Conservation (phyloP, 352 stramenopile genomes). For the Globisporangium viniferum region DNA sequence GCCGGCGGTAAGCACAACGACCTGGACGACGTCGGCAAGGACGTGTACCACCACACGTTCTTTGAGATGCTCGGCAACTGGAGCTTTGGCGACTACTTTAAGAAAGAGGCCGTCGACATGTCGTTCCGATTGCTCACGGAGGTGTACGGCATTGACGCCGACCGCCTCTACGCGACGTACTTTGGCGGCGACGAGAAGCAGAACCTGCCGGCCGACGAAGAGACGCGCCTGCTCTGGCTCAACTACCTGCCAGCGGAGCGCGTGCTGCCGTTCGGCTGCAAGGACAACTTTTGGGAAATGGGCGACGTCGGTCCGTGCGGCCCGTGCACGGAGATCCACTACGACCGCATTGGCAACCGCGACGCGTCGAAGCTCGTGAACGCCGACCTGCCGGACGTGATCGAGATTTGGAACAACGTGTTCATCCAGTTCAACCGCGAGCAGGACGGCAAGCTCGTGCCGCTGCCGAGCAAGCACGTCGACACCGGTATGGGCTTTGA, state of each 20-base stretch:
- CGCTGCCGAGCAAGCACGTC: constrained; percentile 95
- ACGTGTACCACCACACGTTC: constrained; percentile 99
- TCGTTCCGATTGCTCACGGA: constrained; percentile 96
- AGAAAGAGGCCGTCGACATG: constrained; percentile 96
- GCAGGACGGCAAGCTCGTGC: constrained; percentile 80
- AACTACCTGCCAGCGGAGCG: constrained; percentile 84
- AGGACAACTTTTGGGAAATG: constrained; percentile 99
- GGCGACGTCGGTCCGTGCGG: constrained; percentile 98
- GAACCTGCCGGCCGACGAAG: constrained; percentile 81
- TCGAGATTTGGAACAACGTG: constrained; percentile 99
- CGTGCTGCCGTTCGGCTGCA: constrained; percentile 93
- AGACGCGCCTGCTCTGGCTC: constrained; percentile 91
- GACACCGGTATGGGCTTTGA: constrained; percentile 99
- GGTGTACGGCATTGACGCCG: constrained; percentile 92
- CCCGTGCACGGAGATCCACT: constrained; percentile 99
- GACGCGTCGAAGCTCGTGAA: constrained; percentile 95
- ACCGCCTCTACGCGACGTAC: constrained; percentile 98
- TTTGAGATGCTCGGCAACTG: constrained; percentile 99
- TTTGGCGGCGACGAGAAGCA: constrained; percentile 94
- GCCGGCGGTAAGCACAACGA: constrained; percentile 99
- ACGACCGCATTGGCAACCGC: constrained; percentile 95
- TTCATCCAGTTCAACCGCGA: constrained; percentile 99
- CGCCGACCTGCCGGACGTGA: constrained; percentile 96
- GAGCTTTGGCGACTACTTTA: constrained; percentile 99
- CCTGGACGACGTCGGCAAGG: constrained; percentile 98